phyloP scores from a whole-genome alignment of 768 basidiomycete genomes.

The Boletus huronensis region DNA sequence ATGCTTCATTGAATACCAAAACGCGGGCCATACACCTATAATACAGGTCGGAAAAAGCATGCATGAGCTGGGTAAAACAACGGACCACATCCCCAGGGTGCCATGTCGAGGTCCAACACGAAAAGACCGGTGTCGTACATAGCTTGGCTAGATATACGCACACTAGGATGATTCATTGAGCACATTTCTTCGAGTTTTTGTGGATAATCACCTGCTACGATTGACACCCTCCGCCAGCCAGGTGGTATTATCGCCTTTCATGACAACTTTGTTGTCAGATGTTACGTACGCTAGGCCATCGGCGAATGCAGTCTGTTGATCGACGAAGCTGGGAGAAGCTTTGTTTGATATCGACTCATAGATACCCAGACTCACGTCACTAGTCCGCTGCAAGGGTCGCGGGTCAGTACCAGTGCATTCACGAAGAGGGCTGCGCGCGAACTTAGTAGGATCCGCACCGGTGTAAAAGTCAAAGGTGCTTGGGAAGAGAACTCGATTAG shows the following conservation, averaged over 20 bases:
- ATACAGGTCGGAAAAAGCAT: conserved; percentile 1
- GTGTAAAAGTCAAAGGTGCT: conserved; percentile 60
- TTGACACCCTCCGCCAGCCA: conserved; percentile 49
- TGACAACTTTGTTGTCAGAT: conserved; percentile 58
- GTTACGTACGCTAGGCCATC: conserved; percentile 55
- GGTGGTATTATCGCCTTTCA: conserved; percentile 73
- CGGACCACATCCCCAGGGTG: conserved; percentile 85
- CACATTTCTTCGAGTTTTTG: not conserved
- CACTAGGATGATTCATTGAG: conserved; percentile 38
- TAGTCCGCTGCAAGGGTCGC: conserved; percentile 47
- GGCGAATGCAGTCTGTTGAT: conserved; percentile 49
- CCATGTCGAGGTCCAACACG: conserved; percentile 76
- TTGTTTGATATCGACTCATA: conserved; percentile 2
- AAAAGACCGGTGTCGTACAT: conserved; percentile 77
- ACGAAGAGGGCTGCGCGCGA: conserved; percentile 7
- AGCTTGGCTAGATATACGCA: conserved; percentile 68
- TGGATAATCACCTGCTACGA: conserved; percentile 51
- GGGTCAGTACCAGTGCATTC: conserved; percentile 12
- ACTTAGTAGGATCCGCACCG: conserved; percentile 63
- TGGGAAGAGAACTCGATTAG: conserved; percentile 22
- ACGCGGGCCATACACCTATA: conserved; percentile 79
- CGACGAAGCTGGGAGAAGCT: conserved; percentile 52
- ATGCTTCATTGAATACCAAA: conserved; percentile 47
- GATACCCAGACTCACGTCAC: conserved; percentile 53
- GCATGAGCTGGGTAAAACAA: not conserved